Evolutionary conservation across 139 green algal species (phyloP).

Genomic region (Coccomyxa sp.): DNA sequence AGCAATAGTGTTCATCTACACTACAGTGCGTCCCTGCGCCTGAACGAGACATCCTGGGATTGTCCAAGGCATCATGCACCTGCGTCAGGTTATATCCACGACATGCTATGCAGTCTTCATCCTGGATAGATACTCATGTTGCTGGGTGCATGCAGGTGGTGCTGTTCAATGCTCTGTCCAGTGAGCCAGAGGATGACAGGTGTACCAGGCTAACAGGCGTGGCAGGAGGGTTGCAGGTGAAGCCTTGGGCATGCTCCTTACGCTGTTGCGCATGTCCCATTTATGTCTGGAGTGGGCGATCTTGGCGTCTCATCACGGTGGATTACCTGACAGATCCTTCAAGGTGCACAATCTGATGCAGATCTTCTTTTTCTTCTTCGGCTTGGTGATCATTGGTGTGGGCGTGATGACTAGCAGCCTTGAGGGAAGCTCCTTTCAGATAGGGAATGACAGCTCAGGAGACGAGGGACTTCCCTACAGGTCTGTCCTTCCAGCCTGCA

Average conservation of each 20-base stretch:
- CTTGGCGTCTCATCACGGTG: too few species aligned
- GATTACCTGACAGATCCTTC: too few species aligned
- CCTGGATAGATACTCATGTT: too few species aligned
- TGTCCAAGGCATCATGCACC: too few species aligned
- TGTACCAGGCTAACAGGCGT: background rate
- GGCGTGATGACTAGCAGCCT: conserved; percentile 16
- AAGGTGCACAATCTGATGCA: too few species aligned
- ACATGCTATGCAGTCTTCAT: too few species aligned
- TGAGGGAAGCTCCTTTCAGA: conserved; percentile 25
- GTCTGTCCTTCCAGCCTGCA: conserved; percentile 21
- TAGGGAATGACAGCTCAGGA: background rate
- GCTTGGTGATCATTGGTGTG: conserved; percentile 10
- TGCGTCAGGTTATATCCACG: too few species aligned
- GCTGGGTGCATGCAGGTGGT: too few species aligned
- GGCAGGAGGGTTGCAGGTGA: background rate
- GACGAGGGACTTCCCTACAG: conserved; percentile 23
- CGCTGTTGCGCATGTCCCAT: background rate
- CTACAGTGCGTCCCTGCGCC: too few species aligned
- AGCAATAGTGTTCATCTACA: conserved; percentile 62
- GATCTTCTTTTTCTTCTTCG: conserved; percentile 40
- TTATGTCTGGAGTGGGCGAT: background rate
- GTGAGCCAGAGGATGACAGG: conserved; percentile 20
- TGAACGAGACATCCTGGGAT: too few species aligned
- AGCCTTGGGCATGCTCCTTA: background rate
- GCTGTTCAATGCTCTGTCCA: conserved; percentile 59